phyloP scores from a whole-genome alignment of 306 rosid genomes.

The Morella rubra region DNA sequence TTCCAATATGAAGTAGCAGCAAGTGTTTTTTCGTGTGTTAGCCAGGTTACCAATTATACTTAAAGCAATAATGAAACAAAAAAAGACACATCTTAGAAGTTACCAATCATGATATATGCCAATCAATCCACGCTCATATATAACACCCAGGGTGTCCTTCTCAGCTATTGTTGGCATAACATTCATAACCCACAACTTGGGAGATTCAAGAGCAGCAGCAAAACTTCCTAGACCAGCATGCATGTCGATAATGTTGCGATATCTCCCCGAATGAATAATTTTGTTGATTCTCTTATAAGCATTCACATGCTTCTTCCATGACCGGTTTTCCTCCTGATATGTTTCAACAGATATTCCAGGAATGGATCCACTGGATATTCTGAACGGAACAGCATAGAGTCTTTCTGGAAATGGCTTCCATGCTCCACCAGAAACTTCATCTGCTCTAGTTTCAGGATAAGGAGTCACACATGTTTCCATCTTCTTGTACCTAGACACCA shows the following conservation, averaged over 20 bases:
- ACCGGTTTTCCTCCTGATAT: slow-evolving; percentile 50
- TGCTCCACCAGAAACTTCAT: slow-evolving; percentile 30
- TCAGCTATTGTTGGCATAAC: slow-evolving; percentile 72
- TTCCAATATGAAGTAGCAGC: no score
- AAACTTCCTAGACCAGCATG: slow-evolving; percentile 89
- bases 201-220: slow-evolving; percentile 80
- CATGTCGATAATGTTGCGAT: slow-evolving; percentile 83
- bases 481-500: slow-evolving; percentile 61
- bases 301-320: slow-evolving; percentile 79
- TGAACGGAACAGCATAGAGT: slow-evolving; percentile 56
- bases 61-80: neutral
- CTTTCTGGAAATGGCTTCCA: slow-evolving; percentile 76
- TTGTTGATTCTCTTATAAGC: slow-evolving; percentile 73
- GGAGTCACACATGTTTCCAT: slow-evolving; percentile 69
- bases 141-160: slow-evolving; percentile 64
- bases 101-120: slow-evolving; percentile 88
- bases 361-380: slow-evolving; percentile 58
- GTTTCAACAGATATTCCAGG: slow-evolving; percentile 49
- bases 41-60: neutral
- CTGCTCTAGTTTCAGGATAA: slow-evolving; percentile 31
- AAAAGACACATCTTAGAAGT: slow-evolving; percentile 15
- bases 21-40: no score
- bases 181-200: slow-evolving; percentile 84
- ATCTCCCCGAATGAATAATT: slow-evolving; percentile 59
- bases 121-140: slow-evolving; percentile 74